phyloP scores from a whole-genome alignment of 257 asterid genomes.

The Jaltomata sinuosa region DNA sequence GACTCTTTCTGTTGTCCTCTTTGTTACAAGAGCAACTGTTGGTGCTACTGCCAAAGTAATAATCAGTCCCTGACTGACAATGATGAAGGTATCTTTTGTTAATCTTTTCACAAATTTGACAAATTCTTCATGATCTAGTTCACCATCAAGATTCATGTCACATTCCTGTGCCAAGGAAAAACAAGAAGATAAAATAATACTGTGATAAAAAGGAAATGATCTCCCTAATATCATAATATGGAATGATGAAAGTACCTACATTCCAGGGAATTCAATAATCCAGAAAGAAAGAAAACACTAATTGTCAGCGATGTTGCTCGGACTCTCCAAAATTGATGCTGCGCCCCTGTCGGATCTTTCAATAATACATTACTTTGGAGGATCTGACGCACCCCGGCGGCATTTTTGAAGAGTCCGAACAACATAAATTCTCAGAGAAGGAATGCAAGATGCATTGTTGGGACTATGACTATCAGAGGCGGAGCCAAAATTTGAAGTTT shows the following conservation, averaged over 20 bases:
- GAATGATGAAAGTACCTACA: not conserved
- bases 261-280: not conserved
- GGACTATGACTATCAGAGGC: not conserved
- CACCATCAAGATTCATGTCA: conserved; percentile 78
- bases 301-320: not conserved
- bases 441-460: not conserved
- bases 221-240: not conserved
- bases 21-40: conserved; percentile 67
- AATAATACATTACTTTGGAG: not conserved
- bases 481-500: not conserved
- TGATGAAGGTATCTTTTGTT: conserved; percentile 60
- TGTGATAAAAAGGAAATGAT: not conserved
- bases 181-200: not conserved
- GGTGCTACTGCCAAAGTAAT: conserved; percentile 83
- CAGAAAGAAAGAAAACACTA: not conserved
- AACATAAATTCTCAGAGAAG: not conserved
- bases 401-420: not conserved
- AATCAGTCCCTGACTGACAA: conserved; percentile 68
- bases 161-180: conserved; percentile 35
- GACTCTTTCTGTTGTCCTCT: conserved; percentile 75
- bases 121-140: conserved; percentile 68
- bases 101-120: conserved; percentile 41
- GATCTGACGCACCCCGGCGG: not conserved
- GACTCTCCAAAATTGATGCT: not conserved
- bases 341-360: not conserved